phyloP scores from a whole-genome alignment of 1,139 yeast genomes.

The Meyerozyma guilliermondii region DNA sequence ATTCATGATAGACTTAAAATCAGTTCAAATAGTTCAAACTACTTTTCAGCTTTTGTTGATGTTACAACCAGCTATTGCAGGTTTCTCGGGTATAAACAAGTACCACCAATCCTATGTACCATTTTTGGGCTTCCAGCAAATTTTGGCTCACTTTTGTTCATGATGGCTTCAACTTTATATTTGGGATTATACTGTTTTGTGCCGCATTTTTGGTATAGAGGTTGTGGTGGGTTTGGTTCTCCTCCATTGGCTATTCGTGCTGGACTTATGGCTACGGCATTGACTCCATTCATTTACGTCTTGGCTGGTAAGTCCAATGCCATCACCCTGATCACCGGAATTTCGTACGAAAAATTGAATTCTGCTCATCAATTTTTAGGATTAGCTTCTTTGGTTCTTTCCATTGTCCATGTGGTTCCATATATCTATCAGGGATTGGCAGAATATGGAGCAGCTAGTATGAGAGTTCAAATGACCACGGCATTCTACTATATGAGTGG shows the following conservation, averaged over 20 bases:
- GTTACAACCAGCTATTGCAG: conserved; percentile 38
- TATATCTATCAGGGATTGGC: conserved; percentile 39
- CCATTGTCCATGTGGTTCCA: conserved; percentile 51
- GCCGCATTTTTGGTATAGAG: conserved; percentile 55
- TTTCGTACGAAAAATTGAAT: conserved; percentile 52
- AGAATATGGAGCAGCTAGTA: conserved; percentile 44
- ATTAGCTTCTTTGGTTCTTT: conserved; percentile 41
- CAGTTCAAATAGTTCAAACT: conserved; percentile 4
- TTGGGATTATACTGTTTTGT: conserved; percentile 38
- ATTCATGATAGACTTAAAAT: conserved; percentile 28
- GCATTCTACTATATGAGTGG: conserved; percentile 24
- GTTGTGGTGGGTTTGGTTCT: conserved; percentile 54
- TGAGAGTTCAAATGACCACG: conserved; percentile 14
- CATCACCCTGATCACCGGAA: conserved; percentile 47
- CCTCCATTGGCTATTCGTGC: conserved; percentile 56
- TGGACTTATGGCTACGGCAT: conserved; percentile 49
- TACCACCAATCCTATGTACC: conserved; percentile 32
- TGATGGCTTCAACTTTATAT: conserved; percentile 39
- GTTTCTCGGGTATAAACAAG: conserved; percentile 43
- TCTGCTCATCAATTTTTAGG: conserved; percentile 49
- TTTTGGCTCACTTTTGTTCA: conserved; percentile 40
- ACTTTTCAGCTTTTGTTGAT: conserved; percentile 18
- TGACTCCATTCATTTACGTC: conserved; percentile 47
- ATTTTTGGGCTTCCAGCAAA: conserved; percentile 49
- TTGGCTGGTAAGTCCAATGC: conserved; percentile 51